Conservation (phyloP, 768 basidiomycete genomes). For the Boletus subparvulus region DNA sequence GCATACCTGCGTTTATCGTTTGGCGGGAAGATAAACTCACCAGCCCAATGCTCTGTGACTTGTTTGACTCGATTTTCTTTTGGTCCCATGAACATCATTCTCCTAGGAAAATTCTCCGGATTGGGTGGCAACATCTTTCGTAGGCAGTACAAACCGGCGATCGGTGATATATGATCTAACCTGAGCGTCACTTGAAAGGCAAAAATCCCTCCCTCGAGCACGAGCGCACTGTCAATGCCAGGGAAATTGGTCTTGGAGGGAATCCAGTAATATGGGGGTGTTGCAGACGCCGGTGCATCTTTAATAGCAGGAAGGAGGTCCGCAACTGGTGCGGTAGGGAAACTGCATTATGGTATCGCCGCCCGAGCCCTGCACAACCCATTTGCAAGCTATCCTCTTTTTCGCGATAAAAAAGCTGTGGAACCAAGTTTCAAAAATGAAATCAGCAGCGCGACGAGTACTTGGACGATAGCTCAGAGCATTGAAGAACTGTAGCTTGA, state of each 20-base stretch:
- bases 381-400: not conserved
- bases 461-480: not conserved
- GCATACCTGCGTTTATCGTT: not conserved
- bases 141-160: not conserved
- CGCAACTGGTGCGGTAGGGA: no score
- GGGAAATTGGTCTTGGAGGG: not conserved
- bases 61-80: rapidly evolving
- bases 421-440: not conserved
- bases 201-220: not conserved
- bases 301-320: not conserved
- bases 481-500: not conserved
- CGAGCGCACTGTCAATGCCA: not conserved
- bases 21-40: not conserved
- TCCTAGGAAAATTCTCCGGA: not conserved
- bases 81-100: not conserved
- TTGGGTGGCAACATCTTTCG: not conserved
- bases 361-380: no score
- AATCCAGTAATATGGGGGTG: not conserved
- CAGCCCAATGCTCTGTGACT: not conserved
- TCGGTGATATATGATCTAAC: not conserved
- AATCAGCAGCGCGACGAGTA: not conserved
- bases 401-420: not conserved
- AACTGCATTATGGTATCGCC: no score
- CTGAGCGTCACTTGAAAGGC: not conserved
- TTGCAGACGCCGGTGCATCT: not conserved